Conservation (phyloP, 164 flowering plant genomes). For the Echeveria elegans region DNA sequence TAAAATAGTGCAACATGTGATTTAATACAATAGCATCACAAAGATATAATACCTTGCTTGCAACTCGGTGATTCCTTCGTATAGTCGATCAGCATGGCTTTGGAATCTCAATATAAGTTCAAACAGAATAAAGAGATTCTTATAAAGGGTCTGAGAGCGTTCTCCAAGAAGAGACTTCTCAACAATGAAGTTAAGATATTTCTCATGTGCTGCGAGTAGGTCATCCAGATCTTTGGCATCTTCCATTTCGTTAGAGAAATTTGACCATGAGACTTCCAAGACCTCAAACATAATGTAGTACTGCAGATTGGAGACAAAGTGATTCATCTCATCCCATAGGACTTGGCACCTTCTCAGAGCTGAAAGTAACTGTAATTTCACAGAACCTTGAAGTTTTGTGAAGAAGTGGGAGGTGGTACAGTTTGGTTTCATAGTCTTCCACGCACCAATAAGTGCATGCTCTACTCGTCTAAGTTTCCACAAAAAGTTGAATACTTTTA, state of each 20-base stretch:
- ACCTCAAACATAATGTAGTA: conserved; percentile 99
- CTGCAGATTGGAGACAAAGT: too few relatives aligned
- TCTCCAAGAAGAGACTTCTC: conserved; percentile 98
- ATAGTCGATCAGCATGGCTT: conserved; percentile 80
- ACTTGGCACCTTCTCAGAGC: conserved; percentile 86
- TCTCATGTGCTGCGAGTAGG: conserved; percentile 89
- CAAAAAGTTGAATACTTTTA: too few relatives aligned
- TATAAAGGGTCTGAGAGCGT: conserved; percentile 58
- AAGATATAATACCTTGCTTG: conserved; percentile 88
- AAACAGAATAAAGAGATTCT: conserved; percentile 69
- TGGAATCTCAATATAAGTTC: conserved; percentile 81
- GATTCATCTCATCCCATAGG: conserved; percentile 95
- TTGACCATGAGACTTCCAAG: conserved; percentile 94
- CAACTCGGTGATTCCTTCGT: conserved; percentile 78
- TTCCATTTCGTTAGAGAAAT: conserved; percentile 77
- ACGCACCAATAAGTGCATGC: conserved; percentile 87
- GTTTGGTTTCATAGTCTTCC: conserved; percentile 98
- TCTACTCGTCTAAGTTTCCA: conserved; percentile 98
- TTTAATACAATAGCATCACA: not conserved
- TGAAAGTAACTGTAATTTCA: conserved; percentile 50
- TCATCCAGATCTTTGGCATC: conserved; percentile 88
- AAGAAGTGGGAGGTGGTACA: conserved; percentile 69
- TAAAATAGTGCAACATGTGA: too few relatives aligned
- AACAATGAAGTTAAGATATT: conserved; percentile 77
- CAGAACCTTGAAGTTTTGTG: too few relatives aligned